Base-by-base conservation (phyloP, 306 rosid genomes). In the Quillaja saponaria region DNA sequence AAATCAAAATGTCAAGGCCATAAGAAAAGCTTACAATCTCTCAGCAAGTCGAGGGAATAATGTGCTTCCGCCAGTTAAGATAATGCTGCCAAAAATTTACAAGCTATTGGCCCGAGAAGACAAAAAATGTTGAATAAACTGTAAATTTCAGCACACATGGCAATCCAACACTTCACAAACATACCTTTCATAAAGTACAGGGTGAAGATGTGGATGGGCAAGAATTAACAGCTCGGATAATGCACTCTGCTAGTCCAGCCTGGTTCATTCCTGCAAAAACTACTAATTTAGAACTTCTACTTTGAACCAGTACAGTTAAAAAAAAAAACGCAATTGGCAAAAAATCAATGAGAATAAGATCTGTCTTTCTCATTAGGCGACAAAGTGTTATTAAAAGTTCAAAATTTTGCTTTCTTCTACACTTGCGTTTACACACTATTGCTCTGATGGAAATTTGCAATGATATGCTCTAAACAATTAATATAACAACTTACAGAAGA, bases 51-150 rank as follows among this genome's bases (percentile, higher is more conserved):
- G 84, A 64, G 91, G 94, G 78, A 92, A 88, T 54, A 84, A 71
- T 15, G 90, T 86, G 82, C 95, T 86, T 72, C 98, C 96, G 18
- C 98, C 98, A 0, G 96, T 92, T 73, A 92, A 82, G 69, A 92
- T 80, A 72, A 88, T 88, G 85, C 98, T 92, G 88, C 66, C 55
- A 68, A 58, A 59, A 53, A 61, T 6, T 31, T 50, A 68, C 73
- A 68, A 10, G 41, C 51, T 25, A 67, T 56, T 34, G 10, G 44
- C 40, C 10, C 10, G 40, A 6, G 44, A 42, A 55, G 38, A 41
- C 0, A 16, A 87, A 33, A 6, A 39, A 11, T 4, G 2, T 8
- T 4, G 13, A 38, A 18, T 53, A 50, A 59, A 54, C 60, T 33
- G 56, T 49, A 34, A 57, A 67, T 25, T 61, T 25, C 52, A 35